A percentile compares a stretch with the other conserved stretches of the same genome.
phyloP scores from a whole-genome alignment of 192 early-diverging fungal species.

The Podila epicladia region DNA sequence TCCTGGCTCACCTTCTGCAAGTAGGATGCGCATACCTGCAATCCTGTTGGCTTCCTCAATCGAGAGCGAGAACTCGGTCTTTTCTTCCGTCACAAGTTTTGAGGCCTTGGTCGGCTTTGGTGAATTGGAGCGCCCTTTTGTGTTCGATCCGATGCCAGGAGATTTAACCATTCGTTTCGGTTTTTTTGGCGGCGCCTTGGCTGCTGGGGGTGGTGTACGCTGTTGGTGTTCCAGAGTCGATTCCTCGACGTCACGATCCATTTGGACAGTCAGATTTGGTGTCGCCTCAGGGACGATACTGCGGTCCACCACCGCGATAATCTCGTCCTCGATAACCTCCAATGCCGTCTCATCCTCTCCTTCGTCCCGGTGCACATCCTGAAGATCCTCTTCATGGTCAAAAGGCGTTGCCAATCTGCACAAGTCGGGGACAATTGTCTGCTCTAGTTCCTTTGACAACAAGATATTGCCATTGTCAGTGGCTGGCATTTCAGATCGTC shows the following conservation, averaged over 20 bases:
- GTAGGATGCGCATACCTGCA: slow-evolving; percentile 52
- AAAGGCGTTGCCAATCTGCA: too few species aligned
- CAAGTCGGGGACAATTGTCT: slow-evolving; percentile 8
- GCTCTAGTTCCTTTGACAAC: slow-evolving; percentile 9
- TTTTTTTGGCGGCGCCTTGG: not conserved
- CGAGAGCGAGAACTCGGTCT: slow-evolving; percentile 44
- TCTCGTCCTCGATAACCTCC: not conserved
- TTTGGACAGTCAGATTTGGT: not conserved
- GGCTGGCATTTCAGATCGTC: not conserved
- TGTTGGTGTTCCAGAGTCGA: too few species aligned
- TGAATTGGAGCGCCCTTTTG: slow-evolving; percentile 40
- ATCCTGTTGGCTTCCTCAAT: slow-evolving; percentile 49
- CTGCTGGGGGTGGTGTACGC: not conserved
- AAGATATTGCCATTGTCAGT: slow-evolving; percentile 9
- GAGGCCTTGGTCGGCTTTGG: slow-evolving; percentile 30
- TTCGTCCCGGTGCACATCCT: too few species aligned
- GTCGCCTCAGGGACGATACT: not conserved
- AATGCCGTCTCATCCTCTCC: too few species aligned
- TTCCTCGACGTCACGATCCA: not conserved
- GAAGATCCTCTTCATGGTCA: too few species aligned
- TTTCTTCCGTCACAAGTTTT: slow-evolving; percentile 37
- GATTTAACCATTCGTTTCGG: slow-evolving; percentile 30
- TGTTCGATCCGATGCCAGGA: slow-evolving; percentile 15
- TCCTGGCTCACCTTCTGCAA: slow-evolving; percentile 52
- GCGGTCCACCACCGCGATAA: not conserved